Percentiles rank a stretch among this genome's conserved stretches.
Evolutionary conservation across 495 filamentous ascomycete genomes (phyloP).

Genomic region (Hyaloscypha hepaticicola): DNA sequence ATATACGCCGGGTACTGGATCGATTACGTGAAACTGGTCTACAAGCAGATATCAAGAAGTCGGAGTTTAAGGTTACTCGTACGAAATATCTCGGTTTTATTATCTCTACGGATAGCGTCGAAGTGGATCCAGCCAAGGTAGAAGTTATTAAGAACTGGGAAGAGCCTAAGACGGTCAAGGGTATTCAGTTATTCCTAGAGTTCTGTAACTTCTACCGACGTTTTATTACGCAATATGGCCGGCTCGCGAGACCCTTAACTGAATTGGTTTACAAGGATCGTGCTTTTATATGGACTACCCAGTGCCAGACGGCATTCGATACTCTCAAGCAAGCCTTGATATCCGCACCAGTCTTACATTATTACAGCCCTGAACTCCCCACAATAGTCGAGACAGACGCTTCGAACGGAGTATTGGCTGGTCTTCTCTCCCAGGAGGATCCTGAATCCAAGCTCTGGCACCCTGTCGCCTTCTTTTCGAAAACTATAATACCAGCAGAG

Average conservation of each 20-base stretch:
- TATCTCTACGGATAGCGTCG: background rate
- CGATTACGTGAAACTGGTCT: too few relatives aligned
- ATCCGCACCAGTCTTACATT: too few relatives aligned
- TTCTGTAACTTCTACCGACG: conserved; percentile 14
- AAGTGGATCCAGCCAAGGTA: background rate
- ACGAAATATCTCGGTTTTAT: conserved; percentile 8
- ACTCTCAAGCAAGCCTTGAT: too few relatives aligned
- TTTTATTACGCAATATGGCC: background rate
- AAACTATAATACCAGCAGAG: too few relatives aligned
- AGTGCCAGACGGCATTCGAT: too few relatives aligned
- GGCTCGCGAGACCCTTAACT: background rate
- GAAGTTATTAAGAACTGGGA: too few relatives aligned
- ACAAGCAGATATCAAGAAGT: background rate
- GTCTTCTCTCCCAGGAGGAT: background rate
- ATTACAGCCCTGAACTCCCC: too few relatives aligned
- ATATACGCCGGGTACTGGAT: background rate
- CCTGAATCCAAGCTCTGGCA: background rate
- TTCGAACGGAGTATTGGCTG: background rate
- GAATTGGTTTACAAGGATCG: background rate
- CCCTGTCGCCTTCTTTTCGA: too few relatives aligned
- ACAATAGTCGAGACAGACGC: background rate
- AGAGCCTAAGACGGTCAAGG: too few relatives aligned
- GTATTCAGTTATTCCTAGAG: background rate
- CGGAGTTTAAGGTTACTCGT: background rate
- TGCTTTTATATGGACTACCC: background rate